Base-by-base conservation (phyloP, 768 basidiomycete species). In the Sistotremastrum suecicum region DNA sequence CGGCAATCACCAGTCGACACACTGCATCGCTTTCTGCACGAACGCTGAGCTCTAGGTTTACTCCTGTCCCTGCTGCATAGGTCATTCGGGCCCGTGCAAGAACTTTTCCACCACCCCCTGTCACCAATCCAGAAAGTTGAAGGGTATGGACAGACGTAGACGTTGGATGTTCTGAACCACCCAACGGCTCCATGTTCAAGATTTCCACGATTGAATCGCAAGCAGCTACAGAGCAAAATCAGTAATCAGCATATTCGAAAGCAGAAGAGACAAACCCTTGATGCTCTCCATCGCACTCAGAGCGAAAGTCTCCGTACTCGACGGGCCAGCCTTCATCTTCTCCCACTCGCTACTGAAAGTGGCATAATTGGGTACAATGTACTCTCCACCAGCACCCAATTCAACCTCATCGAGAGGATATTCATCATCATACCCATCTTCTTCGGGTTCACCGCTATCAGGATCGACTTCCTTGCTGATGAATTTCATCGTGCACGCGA, bases 341-440 rank as follows among this genome's bases (percentile, higher is more conserved):
- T 97, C 95, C 95, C 95, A 99, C 66, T 99, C 95, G 43, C 83
- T 74, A 46, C 78, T 74, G 65, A 98, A 98, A 28, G 86, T 85
- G 7, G 78, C 79, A 56, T 97, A 98, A 54, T 76, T 91, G n/a
- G 95, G 94, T 37, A 92, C 68, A 57, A 99, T 86, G 62, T 94
- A 99, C 67, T 98, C 94, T 2, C 83, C 81, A 32, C 83, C 85
- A 7, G 88, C 92, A 48, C 83, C 80, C 44, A 99, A 69, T 60
- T 98, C 95, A 47, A 95, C 76, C 50, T 98, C 95, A 62, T 99
- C 95, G 38, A 97, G 68, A 62, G 89, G 87, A 63, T 99, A 99
- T 63, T 98, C 94, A 66, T 98, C 95, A 58, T 91, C 87, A 62
- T 98, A 99, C n/a, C 95, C 95, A 45, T 95, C 92, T 52, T 86